Conservation (phyloP, 1,284 basidiomycete genomes). For the Fistulinella staudtii region DNA sequence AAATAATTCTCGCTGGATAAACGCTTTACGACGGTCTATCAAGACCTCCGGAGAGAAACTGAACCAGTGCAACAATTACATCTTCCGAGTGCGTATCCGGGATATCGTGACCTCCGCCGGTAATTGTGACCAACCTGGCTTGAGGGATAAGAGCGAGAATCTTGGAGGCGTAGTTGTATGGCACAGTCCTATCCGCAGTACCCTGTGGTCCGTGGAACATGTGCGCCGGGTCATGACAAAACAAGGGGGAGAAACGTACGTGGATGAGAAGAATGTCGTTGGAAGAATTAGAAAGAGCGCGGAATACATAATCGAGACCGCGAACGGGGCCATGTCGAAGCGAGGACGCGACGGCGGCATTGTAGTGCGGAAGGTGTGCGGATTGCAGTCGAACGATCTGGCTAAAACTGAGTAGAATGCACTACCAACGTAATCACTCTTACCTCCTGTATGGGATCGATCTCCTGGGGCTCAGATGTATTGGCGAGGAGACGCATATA, state of each 20-base stretch:
- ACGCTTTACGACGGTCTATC: no score
- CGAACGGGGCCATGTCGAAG: slow-evolving; percentile 69
- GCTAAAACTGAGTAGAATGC: neutral
- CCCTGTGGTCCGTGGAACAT: slow-evolving; percentile 53
- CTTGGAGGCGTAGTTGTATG: slow-evolving; percentile 53
- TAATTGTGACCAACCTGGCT: slow-evolving; percentile 52
- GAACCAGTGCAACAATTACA: slow-evolving; percentile 38
- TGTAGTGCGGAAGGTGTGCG: slow-evolving; percentile 67
- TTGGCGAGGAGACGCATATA: slow-evolving; percentile 33
- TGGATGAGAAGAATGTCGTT: slow-evolving; percentile 59
- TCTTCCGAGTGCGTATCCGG: slow-evolving; percentile 52
- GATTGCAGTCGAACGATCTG: slow-evolving; percentile 68
- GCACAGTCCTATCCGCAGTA: slow-evolving; percentile 61
- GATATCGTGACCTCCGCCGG: slow-evolving; percentile 61
- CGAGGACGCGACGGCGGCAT: slow-evolving; percentile 67
- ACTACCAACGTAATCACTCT: neutral
- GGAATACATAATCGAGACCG: slow-evolving; percentile 51
- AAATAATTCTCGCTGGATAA: no score
- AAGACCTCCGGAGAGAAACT: slow-evolving; percentile 34
- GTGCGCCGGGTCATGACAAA: neutral
- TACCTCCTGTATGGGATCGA: slow-evolving; percentile 41
- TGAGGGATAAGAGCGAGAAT: slow-evolving; percentile 53
- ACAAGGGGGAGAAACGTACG: slow-evolving; percentile 32
- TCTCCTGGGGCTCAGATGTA: slow-evolving; percentile 3
- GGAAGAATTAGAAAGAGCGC: slow-evolving; percentile 44